Evolutionary conservation across 208 protist species (phyloP).

Genomic region (Endotrypanum monterogeii): DNA sequence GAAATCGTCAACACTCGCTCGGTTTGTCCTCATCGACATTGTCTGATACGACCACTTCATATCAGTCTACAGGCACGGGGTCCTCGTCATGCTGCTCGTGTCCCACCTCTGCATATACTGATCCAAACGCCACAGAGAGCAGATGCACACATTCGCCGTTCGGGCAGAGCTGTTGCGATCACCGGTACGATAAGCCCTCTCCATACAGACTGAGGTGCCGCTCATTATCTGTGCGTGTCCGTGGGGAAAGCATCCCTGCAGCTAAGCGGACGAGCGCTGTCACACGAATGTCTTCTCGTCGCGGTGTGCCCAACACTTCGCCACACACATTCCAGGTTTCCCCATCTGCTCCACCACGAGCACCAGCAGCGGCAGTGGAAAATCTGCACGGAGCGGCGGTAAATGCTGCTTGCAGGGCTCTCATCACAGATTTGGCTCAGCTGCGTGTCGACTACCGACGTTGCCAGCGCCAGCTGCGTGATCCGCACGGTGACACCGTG

Average conservation of each 20-base stretch:
- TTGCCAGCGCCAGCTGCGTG: conserved; percentile 45
- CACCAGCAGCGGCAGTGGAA: not conserved
- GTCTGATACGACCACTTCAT: not conserved
- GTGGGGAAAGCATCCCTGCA: not conserved
- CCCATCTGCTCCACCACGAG: not conserved
- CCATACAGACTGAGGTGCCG: not conserved
- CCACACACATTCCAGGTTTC: not conserved
- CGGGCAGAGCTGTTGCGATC: not conserved
- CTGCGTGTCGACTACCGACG: conserved; percentile 53
- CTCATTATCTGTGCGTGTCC: not conserved
- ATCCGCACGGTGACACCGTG: conserved; percentile 55
- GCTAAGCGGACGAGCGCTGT: not conserved
- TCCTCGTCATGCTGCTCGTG: conserved; percentile 7
- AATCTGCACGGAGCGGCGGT: conserved; percentile 31
- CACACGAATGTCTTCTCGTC: not conserved
- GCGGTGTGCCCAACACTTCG: not conserved
- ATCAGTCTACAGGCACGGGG: conserved; percentile 2
- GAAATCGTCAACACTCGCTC: conserved; percentile 1
- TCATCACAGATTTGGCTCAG: conserved; percentile 57
- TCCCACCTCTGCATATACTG: too few relatives aligned
- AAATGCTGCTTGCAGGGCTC: conserved; percentile 42
- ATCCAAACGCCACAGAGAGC: not conserved
- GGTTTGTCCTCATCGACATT: conserved; percentile 18
- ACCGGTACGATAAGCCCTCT: not conserved
- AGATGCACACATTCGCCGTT: not conserved